phyloP scores from a whole-genome alignment of 192 early-diverging fungal genomes.

The Phlyctochytrium planicorne region DNA sequence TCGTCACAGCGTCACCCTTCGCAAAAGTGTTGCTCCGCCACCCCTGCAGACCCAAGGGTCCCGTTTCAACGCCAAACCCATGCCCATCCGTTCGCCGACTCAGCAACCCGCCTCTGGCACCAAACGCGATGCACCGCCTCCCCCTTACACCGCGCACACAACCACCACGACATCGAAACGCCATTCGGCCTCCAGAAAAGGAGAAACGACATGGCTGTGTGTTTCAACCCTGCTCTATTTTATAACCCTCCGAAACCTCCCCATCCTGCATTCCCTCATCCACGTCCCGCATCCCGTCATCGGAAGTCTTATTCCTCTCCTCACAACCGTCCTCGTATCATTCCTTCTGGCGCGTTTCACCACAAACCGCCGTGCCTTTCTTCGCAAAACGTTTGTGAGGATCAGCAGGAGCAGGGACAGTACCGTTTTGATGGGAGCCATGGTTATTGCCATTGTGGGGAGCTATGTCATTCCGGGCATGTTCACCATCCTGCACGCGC shows the following conservation, averaged over 20 bases:
- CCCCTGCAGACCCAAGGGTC: no score
- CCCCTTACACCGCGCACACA: no score
- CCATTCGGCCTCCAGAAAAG: no score
- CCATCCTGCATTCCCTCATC: background rate
- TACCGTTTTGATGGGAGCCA: background rate
- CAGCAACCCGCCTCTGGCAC: no score
- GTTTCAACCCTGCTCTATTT: background rate
- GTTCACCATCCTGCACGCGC: background rate
- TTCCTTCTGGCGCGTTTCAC: background rate
- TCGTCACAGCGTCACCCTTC: no score
- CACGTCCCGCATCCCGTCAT: background rate
- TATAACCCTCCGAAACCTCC: background rate
- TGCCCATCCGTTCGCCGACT: no score
- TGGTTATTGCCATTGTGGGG: background rate
- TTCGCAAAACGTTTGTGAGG: background rate
- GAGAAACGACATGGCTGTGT: background rate
- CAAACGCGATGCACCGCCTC: no score
- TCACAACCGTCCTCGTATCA: background rate
- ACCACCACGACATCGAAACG: no score
- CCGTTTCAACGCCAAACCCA: no score
- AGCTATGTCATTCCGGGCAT: background rate
- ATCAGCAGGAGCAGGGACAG: background rate
- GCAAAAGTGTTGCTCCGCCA: no score
- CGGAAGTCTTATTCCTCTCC: background rate
- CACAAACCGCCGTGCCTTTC: background rate